These are phyloP conservation scores for Cryphonectria carpinicola DNA, from an alignment of 2,329 filamentous ascomycete species.

Conservation along the genomic window DNA sequence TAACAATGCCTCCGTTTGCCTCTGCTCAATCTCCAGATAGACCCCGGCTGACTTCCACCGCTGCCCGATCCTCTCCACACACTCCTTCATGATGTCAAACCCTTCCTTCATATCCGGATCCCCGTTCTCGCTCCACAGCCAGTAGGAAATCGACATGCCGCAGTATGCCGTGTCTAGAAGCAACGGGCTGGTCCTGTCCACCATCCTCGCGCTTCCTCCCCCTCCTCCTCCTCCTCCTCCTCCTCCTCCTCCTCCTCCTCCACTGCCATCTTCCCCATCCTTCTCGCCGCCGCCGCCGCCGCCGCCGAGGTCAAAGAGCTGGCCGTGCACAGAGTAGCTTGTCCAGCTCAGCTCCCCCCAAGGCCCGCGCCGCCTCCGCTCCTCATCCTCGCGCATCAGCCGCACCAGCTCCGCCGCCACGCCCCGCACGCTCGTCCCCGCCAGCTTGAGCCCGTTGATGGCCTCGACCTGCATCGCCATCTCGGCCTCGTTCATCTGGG, in stretches of 20 bases:
- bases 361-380: constrained; percentile 28
- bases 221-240: not conserved
- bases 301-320: not conserved
- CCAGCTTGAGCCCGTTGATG: constrained; percentile 39
- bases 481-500: constrained; percentile 40
- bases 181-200: constrained; percentile 40
- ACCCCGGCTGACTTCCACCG: constrained; percentile 44
- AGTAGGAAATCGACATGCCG: constrained; percentile 42
- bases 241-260: too few species aligned
- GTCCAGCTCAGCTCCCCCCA: constrained; percentile 19
- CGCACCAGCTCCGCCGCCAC: constrained; percentile 35
- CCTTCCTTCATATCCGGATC: constrained; percentile 36
- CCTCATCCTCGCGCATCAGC: not conserved
- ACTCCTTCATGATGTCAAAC: constrained; percentile 37
- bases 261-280: not conserved
- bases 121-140: constrained; percentile 44
- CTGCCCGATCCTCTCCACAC: constrained; percentile 36
- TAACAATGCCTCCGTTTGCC: not conserved
- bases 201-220: constrained; percentile 26
- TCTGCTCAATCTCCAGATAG: constrained; percentile 41
- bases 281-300: not conserved
- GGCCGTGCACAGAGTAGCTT: not conserved
- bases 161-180: constrained; percentile 44
- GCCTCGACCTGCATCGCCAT: constrained; percentile 40
- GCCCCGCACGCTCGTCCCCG: constrained; percentile 36